Conservation (phyloP, 257 asterid genomes). For the Plantago ovata region DNA sequence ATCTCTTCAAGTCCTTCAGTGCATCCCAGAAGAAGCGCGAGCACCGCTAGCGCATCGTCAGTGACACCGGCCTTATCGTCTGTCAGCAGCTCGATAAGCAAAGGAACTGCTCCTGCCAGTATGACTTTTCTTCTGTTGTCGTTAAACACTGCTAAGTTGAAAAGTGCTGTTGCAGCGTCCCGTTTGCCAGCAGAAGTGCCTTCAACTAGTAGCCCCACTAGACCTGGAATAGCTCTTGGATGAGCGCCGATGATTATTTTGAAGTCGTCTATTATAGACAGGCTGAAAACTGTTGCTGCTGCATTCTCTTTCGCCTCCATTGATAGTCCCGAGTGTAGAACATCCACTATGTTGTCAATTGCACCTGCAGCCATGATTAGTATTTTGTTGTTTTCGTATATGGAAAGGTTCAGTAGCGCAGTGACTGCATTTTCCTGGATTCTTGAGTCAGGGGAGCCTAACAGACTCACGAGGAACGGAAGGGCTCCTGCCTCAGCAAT, state of each 20-base stretch:
- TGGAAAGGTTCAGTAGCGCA: conserved; percentile 77
- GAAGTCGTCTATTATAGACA: conserved; percentile 60
- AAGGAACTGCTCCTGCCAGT: conserved; percentile 63
- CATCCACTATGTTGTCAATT: conserved; percentile 46
- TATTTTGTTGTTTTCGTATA: conserved; percentile 68
- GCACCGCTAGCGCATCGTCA: conserved; percentile 71
- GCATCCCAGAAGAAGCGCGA: conserved; percentile 61
- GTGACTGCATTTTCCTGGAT: conserved; percentile 90
- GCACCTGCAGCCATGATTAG: conserved; percentile 81
- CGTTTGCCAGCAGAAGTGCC: conserved; percentile 70
- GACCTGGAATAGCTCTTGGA: conserved; percentile 57
- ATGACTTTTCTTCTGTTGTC: conserved; percentile 44
- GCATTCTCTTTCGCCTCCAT: conserved; percentile 86
- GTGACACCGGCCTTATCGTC: conserved; percentile 86
- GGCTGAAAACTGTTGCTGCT: conserved; percentile 81
- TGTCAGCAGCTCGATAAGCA: conserved; percentile 60
- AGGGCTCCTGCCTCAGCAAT: conserved; percentile 88
- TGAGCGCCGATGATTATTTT: conserved; percentile 59
- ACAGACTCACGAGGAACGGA: conserved; percentile 63
- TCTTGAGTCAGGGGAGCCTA: conserved; percentile 46
- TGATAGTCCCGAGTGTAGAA: conserved; percentile 51
- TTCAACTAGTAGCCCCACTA: conserved; percentile 63
- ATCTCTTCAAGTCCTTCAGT: conserved; percentile 64
- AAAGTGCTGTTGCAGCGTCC: conserved; percentile 85
- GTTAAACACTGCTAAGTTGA: conserved; percentile 61